Evolutionary conservation across 345 rosid species (phyloP), one percentile per base, ranked within the genome.

Genomic region (Euphorbia peplus): DNA sequence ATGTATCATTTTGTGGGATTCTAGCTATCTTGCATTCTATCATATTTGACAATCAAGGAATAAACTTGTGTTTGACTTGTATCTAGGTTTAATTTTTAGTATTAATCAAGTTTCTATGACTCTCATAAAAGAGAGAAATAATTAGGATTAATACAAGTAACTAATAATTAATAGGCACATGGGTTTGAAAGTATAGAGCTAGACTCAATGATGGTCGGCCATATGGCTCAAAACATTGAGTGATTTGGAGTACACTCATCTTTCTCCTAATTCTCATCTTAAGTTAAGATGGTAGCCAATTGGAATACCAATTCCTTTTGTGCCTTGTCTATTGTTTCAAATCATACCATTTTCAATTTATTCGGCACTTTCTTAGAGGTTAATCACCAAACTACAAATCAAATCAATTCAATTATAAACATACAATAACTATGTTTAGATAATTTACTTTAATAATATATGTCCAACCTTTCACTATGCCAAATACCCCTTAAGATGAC

Each of bases 181-280:
- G 70, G 60, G 47, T 2, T 10, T 52, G 21, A 21, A 18, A 3
- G n/a, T n/a, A 12, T 24, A 53, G 42, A 39, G 9, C 4, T 4
- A 66, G 61, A 53, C 24, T 30, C 37, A 24, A 19, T 28, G 16
- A 16, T 52, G 63, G 68, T 60, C 58, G 51, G 73, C 73, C 73
- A 70, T 41, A 7, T 63, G 42, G 59, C 21, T 39, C 19, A 13
- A n/a, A n/a, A 18, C 7, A n/a, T 48, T 30, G 61, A 29, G 53
- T 54, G 35, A 42, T 29, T 63, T 22, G 54, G 73, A 46, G 21
- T n/a, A 19, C 57, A 41, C 57, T 13, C 3, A 6, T 32, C 47
- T 5, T 18, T 47, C 8, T 48, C 18, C 52, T 48, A 14, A n/a
- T 13, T 46, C 21, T 0, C 25, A 15, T 53, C 44, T 2, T 32